Evolutionary conservation across 164 flowering plant genomes (phyloP), one percentile per base, ranked within the genome.

Genomic region (Magnolia officinalis): DNA sequence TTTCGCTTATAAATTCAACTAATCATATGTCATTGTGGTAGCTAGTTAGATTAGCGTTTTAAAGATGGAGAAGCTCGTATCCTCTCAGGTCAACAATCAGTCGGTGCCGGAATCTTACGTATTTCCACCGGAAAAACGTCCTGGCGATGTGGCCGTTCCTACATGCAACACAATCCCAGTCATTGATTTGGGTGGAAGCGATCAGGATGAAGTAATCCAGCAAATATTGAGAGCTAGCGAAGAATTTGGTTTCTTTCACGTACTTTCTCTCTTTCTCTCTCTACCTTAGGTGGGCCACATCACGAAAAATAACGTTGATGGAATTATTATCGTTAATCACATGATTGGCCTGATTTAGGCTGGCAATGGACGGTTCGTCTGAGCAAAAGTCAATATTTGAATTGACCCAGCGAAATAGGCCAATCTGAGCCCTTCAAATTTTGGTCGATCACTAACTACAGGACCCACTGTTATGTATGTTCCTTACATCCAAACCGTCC

Each of bases 81-180:
- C 88, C 51, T 82, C 68, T 72, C 80, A 86, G 83, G 58, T 65
- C 11, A 67, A 26, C 37, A 52, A 20, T 63, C 64, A 74, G 66
- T 50, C 80, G 10, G 59, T 84, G 65, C 86, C 86, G 0, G 77
- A 78, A 79, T 72, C 63, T 51, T 86, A 81, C 63, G 75, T 81
- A 2, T 72, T 75, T 59, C 86, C 86, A 6, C 75, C 73, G 0
- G 85, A 74, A 1, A 19, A 65, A 49, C 74, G 83, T 61, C 85
- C 83, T 9, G 88, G 84, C 0, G 24, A 78, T 21, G 50, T 59
- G 20, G 6, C 61, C 61, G 64, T 76, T 51, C 83, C 82, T 10
- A 6, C 66, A 6, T 64, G 76, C 55, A 67, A 75, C 21, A 59
- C 77, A 14, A 77, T 84, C 63, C 86, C 86, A 6, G 71, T 84